Percentiles rank a stretch among this genome's conserved stretches.
Evolutionary conservation across 306 rosid genomes (phyloP).

Genomic region (Prunus mongolica): DNA sequence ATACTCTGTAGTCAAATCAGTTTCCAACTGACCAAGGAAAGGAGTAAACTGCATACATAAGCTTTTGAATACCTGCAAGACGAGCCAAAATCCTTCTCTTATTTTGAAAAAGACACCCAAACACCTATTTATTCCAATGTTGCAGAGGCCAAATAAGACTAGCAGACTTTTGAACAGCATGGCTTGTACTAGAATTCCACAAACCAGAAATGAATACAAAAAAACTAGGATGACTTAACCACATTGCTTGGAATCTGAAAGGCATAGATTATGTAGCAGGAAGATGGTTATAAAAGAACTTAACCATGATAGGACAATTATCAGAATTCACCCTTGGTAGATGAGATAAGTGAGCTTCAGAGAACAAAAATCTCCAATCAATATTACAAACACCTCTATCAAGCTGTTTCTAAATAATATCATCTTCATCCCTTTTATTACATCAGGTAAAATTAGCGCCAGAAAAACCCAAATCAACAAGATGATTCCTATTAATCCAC

Average conservation of each 20-base stretch:
- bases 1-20: not conserved
- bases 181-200: not conserved
- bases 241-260: not conserved
- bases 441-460: not conserved
- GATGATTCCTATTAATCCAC: too few relatives aligned
- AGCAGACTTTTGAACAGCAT: not conserved
- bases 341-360: not conserved
- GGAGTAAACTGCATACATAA: fast-evolving
- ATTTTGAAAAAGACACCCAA: not conserved
- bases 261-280: not conserved
- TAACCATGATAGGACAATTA: not conserved
- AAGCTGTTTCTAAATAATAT: not conserved
- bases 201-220: not conserved
- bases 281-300: not conserved
- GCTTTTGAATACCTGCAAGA: not conserved
- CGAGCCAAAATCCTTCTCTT: not conserved
- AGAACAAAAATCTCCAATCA: not conserved
- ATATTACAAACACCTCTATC: not conserved
- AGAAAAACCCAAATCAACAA: not conserved
- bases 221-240: not conserved
- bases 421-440: not conserved
- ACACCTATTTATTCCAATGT: not conserved
- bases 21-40: not conserved
- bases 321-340: not conserved
- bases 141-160: not conserved